Percentiles rank a stretch among this genome's conserved stretches.
These are phyloP conservation scores for Tolypocladium inflatum DNA, from an alignment of 2,329 filamentous ascomycete species.

Conservation along the genomic window DNA sequence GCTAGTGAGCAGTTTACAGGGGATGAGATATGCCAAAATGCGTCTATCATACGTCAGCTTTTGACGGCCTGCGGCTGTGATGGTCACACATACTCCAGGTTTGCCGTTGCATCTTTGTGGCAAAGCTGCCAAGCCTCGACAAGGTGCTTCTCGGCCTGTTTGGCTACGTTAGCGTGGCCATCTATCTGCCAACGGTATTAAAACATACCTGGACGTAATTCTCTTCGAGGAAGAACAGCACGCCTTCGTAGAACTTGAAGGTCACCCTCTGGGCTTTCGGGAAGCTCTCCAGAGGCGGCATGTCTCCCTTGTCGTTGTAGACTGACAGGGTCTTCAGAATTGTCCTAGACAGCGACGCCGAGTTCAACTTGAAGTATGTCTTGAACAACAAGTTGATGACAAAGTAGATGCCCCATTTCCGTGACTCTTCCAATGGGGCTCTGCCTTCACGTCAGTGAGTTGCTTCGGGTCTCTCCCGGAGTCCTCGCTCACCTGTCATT, in stretches of 20 bases:
- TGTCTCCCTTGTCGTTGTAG: conserved; percentile 58
- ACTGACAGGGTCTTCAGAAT: conserved; percentile 77
- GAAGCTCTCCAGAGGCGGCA: conserved; percentile 71
- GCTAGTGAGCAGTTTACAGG: conserved; percentile 80
- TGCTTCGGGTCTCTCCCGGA: too few relatives aligned
- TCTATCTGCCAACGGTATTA: conserved; percentile 3
- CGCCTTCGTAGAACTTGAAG: conserved; percentile 92
- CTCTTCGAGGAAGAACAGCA: conserved; percentile 90
- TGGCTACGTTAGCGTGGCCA: neutral
- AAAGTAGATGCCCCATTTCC: conserved; percentile 97
- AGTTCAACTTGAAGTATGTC: conserved; percentile 94
- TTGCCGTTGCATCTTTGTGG: conserved; percentile 59
- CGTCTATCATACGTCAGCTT: conserved; percentile 42
- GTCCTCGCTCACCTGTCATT: conserved; percentile 63
- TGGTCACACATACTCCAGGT: conserved; percentile 60
- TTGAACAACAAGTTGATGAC: conserved; percentile 94
- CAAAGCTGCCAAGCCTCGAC: conserved; percentile 77
- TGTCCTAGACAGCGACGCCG: conserved; percentile 80
- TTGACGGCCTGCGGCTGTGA: neutral
- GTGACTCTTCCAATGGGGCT: conserved; percentile 74
- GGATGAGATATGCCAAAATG: conserved; percentile 90
- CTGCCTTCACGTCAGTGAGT: conserved; percentile 29
- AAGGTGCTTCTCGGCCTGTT: conserved; percentile 68
- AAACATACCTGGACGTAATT: conserved; percentile 65
- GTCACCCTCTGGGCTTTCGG: conserved; percentile 88